phyloP scores from a whole-genome alignment of 805 yeast genomes.

The Hanseniaspora lachancei region DNA sequence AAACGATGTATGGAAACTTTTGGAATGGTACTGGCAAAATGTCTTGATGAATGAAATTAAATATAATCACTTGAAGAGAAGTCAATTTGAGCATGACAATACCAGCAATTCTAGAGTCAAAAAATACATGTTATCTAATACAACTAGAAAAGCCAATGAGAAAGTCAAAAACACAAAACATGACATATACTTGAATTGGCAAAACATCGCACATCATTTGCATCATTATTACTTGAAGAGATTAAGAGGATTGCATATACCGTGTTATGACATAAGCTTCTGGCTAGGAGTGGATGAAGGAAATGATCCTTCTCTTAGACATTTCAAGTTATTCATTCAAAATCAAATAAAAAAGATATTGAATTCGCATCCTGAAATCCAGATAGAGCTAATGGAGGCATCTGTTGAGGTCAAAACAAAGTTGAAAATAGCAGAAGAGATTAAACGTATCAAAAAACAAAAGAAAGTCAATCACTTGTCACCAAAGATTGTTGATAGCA shows the following conservation, averaged over 20 bases:
- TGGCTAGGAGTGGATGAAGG: constrained; percentile 8
- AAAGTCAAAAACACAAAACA: neutral
- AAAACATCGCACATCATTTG: constrained; percentile 9
- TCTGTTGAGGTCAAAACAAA: constrained; percentile 3
- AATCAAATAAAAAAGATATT: neutral
- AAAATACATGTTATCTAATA: neutral
- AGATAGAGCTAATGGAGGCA: constrained; percentile 6
- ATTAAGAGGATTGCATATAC: neutral
- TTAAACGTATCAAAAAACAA: neutral
- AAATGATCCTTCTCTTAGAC: neutral
- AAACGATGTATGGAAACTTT: constrained; percentile 5
- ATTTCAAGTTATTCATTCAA: neutral
- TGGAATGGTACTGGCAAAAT: constrained; percentile 12
- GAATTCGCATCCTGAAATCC: neutral
- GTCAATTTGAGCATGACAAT: neutral
- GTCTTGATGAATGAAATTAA: neutral
- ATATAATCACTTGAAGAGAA: neutral
- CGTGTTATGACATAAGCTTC: constrained; percentile 5
- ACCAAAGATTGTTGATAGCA: neutral
- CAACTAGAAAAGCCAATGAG: neutral
- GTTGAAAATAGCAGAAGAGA: neutral
- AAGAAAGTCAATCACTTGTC: neutral
- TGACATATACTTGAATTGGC: constrained; percentile 9
- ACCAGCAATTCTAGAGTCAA: neutral
- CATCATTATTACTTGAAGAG: neutral